Base-by-base conservation (phyloP, 2,329 filamentous ascomycete genomes). In the Cladophialophora exuberans region DNA sequence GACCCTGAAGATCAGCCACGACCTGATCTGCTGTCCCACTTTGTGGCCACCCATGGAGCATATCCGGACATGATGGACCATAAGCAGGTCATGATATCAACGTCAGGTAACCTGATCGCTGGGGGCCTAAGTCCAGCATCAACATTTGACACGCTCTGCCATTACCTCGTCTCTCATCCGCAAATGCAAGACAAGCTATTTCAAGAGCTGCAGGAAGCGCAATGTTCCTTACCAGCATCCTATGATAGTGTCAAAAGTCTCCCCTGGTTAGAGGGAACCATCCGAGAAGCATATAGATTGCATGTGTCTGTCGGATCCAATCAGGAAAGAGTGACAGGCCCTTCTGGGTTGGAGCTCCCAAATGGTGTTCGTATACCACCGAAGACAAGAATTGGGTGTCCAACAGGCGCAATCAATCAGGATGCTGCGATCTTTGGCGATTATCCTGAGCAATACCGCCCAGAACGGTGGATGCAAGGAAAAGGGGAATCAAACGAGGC, bases 101-200 rank as follows among this genome's bases (percentile, higher is more conserved):
- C 54, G 6, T 53, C 54, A 5, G 49, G 48, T 1, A 56, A 56
- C 22, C 17, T 56, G 7, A 47, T 53, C 18, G 54, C 54, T 7
- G 54, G 54, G 6, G 49, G 48, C 13, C 41, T 53, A 18, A 52
- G 49, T 25, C 48, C 48, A n/a, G 30, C 30, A 3, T 31, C 20
- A 2, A 36, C 49, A 5, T 53, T 56, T 18, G 35, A 56, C 20
- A 25, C 33, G 18, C 13, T 56, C 6, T 53, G 48, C 26, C 28
- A 23, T 6, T 56, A 33, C 28, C 42, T 56, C 5, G 52, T 36
- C 6, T 23, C 33, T n/a, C 33, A 50, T 30, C 35, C 36, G n/a
- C 25, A 43, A 11, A 22, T 45, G 7, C 52, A 55, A 22, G 52
- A 55, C 17, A 41, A 33, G 25, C 45, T 55, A 18, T 49, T 33